Conservation (phyloP, 1,139 yeast genomes). For the Saccharomyces pastorianus region DNA sequence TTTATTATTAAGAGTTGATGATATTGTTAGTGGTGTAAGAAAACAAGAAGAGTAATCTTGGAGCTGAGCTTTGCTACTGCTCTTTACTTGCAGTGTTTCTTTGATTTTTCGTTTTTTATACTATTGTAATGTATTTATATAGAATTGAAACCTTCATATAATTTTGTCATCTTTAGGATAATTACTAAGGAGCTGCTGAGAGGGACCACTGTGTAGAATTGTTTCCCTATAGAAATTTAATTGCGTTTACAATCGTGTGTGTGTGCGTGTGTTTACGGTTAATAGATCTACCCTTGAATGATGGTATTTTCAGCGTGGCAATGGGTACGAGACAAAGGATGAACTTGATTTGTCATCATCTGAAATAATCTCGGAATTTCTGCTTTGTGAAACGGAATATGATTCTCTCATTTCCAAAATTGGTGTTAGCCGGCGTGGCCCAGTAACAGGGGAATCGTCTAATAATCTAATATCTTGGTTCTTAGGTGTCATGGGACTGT, state of each 20-base stretch:
- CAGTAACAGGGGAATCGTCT: neutral
- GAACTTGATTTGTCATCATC: neutral
- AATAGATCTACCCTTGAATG: constrained; percentile 13
- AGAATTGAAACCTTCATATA: neutral
- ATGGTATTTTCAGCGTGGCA: neutral
- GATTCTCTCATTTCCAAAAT: neutral
- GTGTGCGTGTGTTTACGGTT: too few species aligned
- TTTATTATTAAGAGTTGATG: constrained; percentile 88
- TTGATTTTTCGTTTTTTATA: neutral
- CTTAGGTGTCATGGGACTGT: neutral
- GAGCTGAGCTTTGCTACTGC: neutral
- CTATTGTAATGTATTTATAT: neutral
- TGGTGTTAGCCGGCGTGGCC: neutral
- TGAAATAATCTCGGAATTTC: neutral
- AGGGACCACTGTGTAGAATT: too few species aligned
- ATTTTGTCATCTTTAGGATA: neutral
- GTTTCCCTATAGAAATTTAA: too few species aligned
- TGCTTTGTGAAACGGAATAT: neutral
- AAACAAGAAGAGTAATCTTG: constrained; percentile 30
- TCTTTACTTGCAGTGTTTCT: neutral
- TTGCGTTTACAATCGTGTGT: too few species aligned
- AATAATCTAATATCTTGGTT: neutral
- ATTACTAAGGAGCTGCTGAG: too few species aligned
- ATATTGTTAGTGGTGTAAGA: constrained; percentile 93
- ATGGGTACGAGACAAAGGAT: neutral